Conservation (phyloP, 2,329 filamentous ascomycete species). For the Pseudocercospora fijiensis region DNA sequence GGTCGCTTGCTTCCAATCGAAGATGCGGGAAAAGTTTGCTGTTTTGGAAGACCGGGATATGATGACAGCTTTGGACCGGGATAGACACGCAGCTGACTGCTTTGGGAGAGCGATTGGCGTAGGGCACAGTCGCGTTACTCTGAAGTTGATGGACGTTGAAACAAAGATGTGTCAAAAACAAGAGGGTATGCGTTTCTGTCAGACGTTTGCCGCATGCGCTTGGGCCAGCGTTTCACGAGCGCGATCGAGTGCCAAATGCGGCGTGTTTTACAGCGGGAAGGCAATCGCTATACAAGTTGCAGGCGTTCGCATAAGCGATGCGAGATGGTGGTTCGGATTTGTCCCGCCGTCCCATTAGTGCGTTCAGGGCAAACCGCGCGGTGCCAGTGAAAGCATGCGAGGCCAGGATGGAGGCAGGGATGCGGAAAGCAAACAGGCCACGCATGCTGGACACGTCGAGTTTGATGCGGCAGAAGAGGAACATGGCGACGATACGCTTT, state of each 20-base stretch:
- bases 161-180: conserved; percentile 10
- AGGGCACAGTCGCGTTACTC: neutral
- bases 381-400: conserved; percentile 17
- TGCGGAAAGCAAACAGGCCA: conserved; percentile 14
- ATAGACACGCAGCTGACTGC: conserved; percentile 1
- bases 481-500: conserved; percentile 5
- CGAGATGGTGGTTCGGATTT: conserved; percentile 7
- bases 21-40: conserved; percentile 17
- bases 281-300: conserved; percentile 16
- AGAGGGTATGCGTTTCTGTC: conserved; percentile 6
- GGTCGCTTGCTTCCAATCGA: conserved; percentile 13
- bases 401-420: neutral
- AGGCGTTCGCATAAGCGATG: conserved; percentile 12
- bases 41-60: conserved; percentile 1
- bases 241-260: conserved; percentile 8
- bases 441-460: conserved; percentile 4
- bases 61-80: neutral
- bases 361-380: conserved; percentile 12
- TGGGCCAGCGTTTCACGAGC: conserved; percentile 1
- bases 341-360: conserved; percentile 3
- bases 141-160: neutral
- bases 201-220: neutral
- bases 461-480: neutral
- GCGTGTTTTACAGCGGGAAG: conserved; percentile 7
- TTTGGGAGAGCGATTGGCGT: neutral